Base-by-base conservation (phyloP, 1,284 basidiomycete species). In the Cutaneotrichosporon cyanovorans region DNA sequence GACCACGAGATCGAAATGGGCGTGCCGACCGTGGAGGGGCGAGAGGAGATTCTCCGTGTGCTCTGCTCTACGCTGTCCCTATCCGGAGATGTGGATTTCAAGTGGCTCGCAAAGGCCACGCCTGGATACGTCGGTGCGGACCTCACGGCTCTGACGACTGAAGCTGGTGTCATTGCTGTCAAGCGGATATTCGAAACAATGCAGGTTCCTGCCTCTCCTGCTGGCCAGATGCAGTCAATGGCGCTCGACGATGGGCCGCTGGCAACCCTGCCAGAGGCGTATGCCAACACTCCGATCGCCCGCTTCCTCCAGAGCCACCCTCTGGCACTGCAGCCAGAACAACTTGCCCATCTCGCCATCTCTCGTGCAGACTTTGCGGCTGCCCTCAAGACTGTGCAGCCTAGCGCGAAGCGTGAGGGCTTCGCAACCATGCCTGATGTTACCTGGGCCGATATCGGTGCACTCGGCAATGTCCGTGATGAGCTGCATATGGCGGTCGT, bases 1-100 rank as follows among this genome's bases (percentile, higher is more conserved):
- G 93, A 97, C 65, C 89, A 95, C 60, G 93, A 98, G 71, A 97
- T 98, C 47, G 85, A 86, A 44, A 91, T 97, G 85, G 87, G 89
- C 20, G 92, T 97, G 4, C 93, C 93, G 2, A 89, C 93, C 59
- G 86, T 96, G 57, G 82, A 82, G 51, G 88, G 83, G 0, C 77
- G 91, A 46, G 85, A 87, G 61, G 87, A 92, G 65, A 91, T 96
- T 50, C 74, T 95, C 1, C 79, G 79, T 6, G 87, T 92, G 0
- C 72, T 70, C 2, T 65, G 64, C 46, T 42, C 57, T 14, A 54
- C 62, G 14, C 59, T 70, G 10, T 48, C 55, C 11, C 48, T 68
- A 12, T 57, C 61, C 2, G 60, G 57, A 21, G 64, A 70, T 28
- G 62, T 68, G 23, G 65, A 70, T 45, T 65, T 68, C 48, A 53